phyloP scores from a whole-genome alignment of 2,329 filamentous ascomycete species.

The Fusarium torreyae region DNA sequence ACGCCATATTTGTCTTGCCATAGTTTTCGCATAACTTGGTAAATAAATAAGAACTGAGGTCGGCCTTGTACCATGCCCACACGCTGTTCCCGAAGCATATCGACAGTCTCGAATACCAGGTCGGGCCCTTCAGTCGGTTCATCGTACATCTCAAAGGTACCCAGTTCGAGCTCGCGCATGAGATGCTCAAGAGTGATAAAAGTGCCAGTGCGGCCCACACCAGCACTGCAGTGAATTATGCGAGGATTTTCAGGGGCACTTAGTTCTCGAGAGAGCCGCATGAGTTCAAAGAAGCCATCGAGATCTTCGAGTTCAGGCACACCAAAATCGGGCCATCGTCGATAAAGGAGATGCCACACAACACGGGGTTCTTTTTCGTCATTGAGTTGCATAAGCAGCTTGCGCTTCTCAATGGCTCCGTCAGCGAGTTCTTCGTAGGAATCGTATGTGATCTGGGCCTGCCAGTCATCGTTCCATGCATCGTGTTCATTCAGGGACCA shows the following conservation, averaged over 20 bases:
- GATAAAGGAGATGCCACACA: constrained; percentile 89
- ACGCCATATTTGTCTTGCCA: constrained; percentile 77
- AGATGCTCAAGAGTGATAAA: constrained; percentile 98
- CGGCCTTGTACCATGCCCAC: constrained; percentile 97
- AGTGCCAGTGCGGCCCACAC: constrained; percentile 93
- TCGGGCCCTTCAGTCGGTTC: constrained; percentile 63
- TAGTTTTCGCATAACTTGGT: constrained; percentile 83
- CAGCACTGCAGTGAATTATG: constrained; percentile 90
- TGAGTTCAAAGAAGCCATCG: constrained; percentile 77
- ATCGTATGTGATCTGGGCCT: constrained; percentile 78
- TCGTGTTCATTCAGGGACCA: constrained; percentile 74
- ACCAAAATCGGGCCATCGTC: constrained; percentile 90
- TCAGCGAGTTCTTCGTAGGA: constrained; percentile 68
- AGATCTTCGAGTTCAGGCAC: constrained; percentile 80
- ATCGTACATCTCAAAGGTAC: constrained; percentile 71
- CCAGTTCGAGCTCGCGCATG: constrained; percentile 83
- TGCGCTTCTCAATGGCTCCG: constrained; percentile 80
- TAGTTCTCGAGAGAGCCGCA: constrained; percentile 74
- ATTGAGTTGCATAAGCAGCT: constrained; percentile 72
- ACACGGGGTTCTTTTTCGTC: constrained; percentile 66
- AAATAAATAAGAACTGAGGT: constrained; percentile 87
- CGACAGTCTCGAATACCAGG: constrained; percentile 83
- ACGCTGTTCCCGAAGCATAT: constrained; percentile 85
- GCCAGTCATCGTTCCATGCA: constrained; percentile 76
- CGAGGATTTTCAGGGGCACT: constrained; percentile 75